Conservation (phyloP, 208 protist species). For the Kentomonas sorsogonicus region DNA sequence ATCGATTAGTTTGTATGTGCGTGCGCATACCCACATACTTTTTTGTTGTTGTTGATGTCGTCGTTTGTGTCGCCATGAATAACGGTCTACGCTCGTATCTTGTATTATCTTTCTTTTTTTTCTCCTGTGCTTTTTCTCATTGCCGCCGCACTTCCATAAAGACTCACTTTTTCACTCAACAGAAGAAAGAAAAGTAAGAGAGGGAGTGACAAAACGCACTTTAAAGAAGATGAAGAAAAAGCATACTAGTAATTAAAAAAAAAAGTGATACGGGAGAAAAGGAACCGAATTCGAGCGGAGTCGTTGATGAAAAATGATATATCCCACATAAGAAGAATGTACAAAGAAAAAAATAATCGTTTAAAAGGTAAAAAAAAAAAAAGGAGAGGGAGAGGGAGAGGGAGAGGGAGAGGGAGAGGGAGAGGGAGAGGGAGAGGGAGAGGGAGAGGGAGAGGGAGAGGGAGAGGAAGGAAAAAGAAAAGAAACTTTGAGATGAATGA, state of each 20-base stretch:
- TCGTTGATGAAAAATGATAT: background rate
- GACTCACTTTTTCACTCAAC: background rate
- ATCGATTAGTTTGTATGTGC: too few relatives aligned
- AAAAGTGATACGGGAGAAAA: background rate
- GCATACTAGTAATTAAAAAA: background rate
- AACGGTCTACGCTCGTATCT: background rate
- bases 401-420: constrained; percentile 7
- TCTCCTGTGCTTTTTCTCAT: background rate
- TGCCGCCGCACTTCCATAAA: background rate
- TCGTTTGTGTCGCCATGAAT: too few relatives aligned
- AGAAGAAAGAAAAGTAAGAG: background rate
- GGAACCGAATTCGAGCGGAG: background rate
- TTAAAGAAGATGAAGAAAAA: background rate
- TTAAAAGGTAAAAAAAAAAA: constrained; percentile 10
- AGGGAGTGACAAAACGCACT: constrained; percentile 2
- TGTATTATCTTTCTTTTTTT: constrained; percentile 5
- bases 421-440: constrained; percentile 12
- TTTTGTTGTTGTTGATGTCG: too few relatives aligned
- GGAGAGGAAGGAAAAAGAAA: constrained; percentile 10
- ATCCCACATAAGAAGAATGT: background rate
- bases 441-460: constrained; percentile 6
- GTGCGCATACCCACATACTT: too few relatives aligned
- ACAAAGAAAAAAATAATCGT: background rate
- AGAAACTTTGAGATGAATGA: too few relatives aligned
- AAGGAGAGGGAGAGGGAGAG: too few relatives aligned